Conservation (phyloP, 208 protist species). For the Lotmaria passim region DNA sequence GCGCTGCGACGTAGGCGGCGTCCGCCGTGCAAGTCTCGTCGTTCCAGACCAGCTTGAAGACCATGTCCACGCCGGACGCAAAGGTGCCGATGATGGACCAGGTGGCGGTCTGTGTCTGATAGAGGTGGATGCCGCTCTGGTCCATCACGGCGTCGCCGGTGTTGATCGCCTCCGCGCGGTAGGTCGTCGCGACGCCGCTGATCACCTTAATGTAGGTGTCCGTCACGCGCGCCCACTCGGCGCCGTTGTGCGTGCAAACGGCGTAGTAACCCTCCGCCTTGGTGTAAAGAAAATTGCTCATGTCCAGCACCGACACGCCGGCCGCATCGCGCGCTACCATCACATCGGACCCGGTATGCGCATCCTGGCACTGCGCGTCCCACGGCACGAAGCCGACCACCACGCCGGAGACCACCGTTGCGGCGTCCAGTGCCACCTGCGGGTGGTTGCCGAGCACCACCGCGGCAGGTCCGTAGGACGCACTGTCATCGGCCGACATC, state of each 20-base stretch:
- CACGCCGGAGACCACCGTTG: slow-evolving; percentile 37
- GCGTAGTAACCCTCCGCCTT: slow-evolving; percentile 45
- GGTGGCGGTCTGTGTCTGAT: slow-evolving; percentile 54
- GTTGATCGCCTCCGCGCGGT: slow-evolving; percentile 50
- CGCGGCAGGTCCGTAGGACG: slow-evolving; percentile 43
- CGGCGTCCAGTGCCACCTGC: slow-evolving; percentile 34
- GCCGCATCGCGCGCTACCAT: slow-evolving; percentile 29
- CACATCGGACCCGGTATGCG: slow-evolving; percentile 28
- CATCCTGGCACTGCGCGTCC: slow-evolving; percentile 36
- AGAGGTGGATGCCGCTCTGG: slow-evolving; percentile 45
- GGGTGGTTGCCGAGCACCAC: slow-evolving; percentile 49
- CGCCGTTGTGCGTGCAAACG: slow-evolving; percentile 46
- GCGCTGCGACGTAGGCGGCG: slow-evolving; percentile 44
- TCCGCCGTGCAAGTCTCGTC: slow-evolving; percentile 43
- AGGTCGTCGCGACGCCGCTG: slow-evolving; percentile 11
- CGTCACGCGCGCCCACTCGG: slow-evolving; percentile 25
- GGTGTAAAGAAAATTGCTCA: slow-evolving; percentile 38
- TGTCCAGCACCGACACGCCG: slow-evolving; percentile 42
- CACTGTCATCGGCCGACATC: slow-evolving; percentile 38
- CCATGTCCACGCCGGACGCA: slow-evolving; percentile 22
- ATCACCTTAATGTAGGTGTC: slow-evolving; percentile 45
- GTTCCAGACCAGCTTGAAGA: slow-evolving; percentile 64
- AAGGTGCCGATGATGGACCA: slow-evolving; percentile 67
- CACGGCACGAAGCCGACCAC: slow-evolving; percentile 55
- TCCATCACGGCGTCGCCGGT: slow-evolving; percentile 32